Evolutionary conservation across 2,329 filamentous ascomycete species (phyloP).

Genomic region (Dendrostoma leiphaemia): DNA sequence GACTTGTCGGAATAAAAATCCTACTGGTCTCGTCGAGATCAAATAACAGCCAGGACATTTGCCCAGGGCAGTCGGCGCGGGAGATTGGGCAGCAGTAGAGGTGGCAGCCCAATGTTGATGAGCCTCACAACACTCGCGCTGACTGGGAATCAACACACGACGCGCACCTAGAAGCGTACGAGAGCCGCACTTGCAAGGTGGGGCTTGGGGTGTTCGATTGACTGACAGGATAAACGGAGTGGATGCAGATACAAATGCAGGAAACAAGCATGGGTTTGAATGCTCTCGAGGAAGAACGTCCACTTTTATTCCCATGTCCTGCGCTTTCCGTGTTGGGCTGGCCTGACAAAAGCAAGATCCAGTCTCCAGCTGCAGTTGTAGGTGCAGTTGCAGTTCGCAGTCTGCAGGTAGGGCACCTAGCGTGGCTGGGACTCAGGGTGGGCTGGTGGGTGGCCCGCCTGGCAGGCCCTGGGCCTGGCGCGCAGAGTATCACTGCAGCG

Average conservation of each 20-base stretch:
- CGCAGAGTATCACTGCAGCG: constrained; percentile 7
- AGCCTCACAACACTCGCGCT: background rate
- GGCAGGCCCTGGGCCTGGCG: no score
- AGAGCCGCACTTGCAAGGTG: no score
- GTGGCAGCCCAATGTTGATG: background rate
- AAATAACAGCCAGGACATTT: background rate
- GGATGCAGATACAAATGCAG: background rate
- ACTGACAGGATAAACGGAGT: no score
- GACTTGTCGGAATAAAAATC: background rate
- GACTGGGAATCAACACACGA: background rate
- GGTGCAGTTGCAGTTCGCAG: no score
- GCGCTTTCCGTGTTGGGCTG: no score
- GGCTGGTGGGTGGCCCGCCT: no score
- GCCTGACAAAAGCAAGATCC: no score
- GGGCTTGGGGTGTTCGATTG: no score
- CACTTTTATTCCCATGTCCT: background rate
- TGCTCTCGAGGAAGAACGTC: background rate
- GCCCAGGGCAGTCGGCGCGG: no score
- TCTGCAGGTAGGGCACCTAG: no score
- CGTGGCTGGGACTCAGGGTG: no score
- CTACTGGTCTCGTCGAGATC: background rate
- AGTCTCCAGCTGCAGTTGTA: background rate
- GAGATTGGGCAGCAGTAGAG: background rate
- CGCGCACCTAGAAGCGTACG: background rate
- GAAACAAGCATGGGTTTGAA: background rate